Base-by-base conservation (phyloP, 257 asterid genomes). In the Jacaranda copaia region DNA sequence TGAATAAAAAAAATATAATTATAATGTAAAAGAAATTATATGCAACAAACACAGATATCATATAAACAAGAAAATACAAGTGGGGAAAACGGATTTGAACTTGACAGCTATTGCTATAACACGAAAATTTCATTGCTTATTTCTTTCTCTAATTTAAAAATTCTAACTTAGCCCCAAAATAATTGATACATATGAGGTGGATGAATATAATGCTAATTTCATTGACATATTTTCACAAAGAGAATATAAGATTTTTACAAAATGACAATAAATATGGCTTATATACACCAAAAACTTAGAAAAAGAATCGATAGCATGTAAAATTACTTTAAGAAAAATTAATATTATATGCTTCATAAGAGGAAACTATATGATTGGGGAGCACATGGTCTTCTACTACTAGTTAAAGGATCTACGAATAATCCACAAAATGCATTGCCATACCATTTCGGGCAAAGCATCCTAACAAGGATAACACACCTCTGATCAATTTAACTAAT, bases 381-480 rank as follows among this genome's bases (percentile, higher is more conserved):
- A 68, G 63, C 76, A 77, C 80, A 77, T 84, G 80, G 57, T 70
- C 68, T 77, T 51, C 45, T 16, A 60, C 13, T 70, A 55, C 57
- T 16, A 15, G n/a, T 48, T 60, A 73, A 77, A 45, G 73, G 51
- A 78, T 77, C 79, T 71, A 83, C 57, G 80, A 73, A 76, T 77
- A 81, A 79, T 49, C 70, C 79, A 66, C 55, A 68, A 77, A 57
- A 73, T 72, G 84, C 60, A 58, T 76, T 19, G 48, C 40, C 82
- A 39, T 80, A 62, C 84, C 79, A 84, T 58, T 84, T 84, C 2
- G 20, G 76, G 88, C 58, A 76, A 69, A 80, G 32, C 32, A 25
- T 25, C 32, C 32, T 25, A 74, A 82, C 78, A 71, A 71, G 57
- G 59, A 58, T 64, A 77, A 56, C 45, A 72, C 74, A 68, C 49